Conservation (phyloP, 129 eudicot genomes). For the Rutidosis leptorrhynchoides region DNA sequence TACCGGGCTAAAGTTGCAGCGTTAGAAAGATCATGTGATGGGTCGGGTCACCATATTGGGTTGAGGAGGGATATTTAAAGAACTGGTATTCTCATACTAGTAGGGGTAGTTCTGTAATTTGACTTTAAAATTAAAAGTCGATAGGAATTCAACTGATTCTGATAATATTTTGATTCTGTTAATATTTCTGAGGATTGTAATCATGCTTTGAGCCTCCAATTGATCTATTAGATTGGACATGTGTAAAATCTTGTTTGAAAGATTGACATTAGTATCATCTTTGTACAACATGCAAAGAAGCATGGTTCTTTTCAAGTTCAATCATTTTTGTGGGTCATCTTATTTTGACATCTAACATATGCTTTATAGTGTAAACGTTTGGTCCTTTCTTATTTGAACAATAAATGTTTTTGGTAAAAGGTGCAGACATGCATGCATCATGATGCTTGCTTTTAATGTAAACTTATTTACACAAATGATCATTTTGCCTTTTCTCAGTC, state of each 20-base stretch:
- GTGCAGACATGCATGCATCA: conserved; percentile 16
- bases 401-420: conserved; percentile 29
- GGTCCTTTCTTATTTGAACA: conserved; percentile 13
- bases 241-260: conserved; percentile 35
- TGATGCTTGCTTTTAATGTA: not conserved
- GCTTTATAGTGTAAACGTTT: not conserved
- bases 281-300: conserved; percentile 38
- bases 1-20: conserved; percentile 75
- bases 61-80: conserved; percentile 44
- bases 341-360: not conserved
- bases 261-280: conserved; percentile 30
- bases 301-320: conserved; percentile 20
- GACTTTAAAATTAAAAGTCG: conserved; percentile 22
- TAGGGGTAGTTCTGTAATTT: conserved; percentile 35
- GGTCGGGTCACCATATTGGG: conserved; percentile 32
- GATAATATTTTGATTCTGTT: conserved; percentile 58
- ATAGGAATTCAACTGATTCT: conserved; percentile 36
- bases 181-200: conserved; percentile 28
- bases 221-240: conserved; percentile 6
- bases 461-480: not conserved
- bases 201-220: conserved; percentile 20
- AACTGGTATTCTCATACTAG: conserved; percentile 19
- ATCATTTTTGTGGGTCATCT: conserved; percentile 12
- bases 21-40: conserved; percentile 40
- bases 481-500: conserved; percentile 9